These are phyloP conservation scores for Trichoderma citrinoviride DNA, from an alignment of 2,329 filamentous ascomycete genomes.

Conservation along the genomic window DNA sequence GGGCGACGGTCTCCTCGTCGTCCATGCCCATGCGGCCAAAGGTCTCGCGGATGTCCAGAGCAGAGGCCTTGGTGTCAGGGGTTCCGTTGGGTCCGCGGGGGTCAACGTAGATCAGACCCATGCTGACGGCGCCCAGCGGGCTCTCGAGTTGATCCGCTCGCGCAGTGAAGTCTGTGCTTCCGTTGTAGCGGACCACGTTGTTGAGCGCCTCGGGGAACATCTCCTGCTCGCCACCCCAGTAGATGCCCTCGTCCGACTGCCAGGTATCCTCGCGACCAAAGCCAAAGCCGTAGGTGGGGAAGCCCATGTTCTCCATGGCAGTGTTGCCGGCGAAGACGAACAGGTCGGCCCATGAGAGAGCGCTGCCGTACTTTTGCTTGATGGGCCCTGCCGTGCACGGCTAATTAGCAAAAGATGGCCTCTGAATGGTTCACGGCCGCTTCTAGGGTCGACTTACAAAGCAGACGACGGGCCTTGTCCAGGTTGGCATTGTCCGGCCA, in stretches of 20 bases:
- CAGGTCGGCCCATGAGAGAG: conserved; percentile 76
- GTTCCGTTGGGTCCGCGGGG: conserved; percentile 71
- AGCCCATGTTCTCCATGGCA: conserved; percentile 71
- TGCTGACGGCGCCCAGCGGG: conserved; percentile 62
- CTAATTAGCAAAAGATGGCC: neutral
- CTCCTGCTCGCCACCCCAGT: conserved; percentile 71
- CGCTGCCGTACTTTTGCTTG: conserved; percentile 80
- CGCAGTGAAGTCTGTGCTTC: conserved; percentile 52
- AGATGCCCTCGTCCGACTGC: conserved; percentile 71
- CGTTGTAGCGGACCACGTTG: conserved; percentile 68
- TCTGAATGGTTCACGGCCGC: too few species aligned
- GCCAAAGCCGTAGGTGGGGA: conserved; percentile 69
- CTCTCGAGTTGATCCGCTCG: conserved; percentile 58
- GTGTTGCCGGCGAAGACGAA: conserved; percentile 71
- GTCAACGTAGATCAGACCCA: conserved; percentile 80
- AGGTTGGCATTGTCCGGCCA: conserved; percentile 77
- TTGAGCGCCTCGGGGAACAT: conserved; percentile 54
- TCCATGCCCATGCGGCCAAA: conserved; percentile 80
- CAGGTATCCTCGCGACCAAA: conserved; percentile 69
- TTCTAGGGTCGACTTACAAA: conserved; percentile 44
- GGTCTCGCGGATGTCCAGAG: conserved; percentile 68
- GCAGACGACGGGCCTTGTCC: conserved; percentile 74
- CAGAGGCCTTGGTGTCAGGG: conserved; percentile 66
- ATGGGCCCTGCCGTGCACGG: conserved; percentile 50
- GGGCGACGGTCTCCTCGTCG: conserved; percentile 73